Evolutionary conservation across 2,329 filamentous ascomycete species (phyloP).

Genomic region (Colletotrichum lentis): DNA sequence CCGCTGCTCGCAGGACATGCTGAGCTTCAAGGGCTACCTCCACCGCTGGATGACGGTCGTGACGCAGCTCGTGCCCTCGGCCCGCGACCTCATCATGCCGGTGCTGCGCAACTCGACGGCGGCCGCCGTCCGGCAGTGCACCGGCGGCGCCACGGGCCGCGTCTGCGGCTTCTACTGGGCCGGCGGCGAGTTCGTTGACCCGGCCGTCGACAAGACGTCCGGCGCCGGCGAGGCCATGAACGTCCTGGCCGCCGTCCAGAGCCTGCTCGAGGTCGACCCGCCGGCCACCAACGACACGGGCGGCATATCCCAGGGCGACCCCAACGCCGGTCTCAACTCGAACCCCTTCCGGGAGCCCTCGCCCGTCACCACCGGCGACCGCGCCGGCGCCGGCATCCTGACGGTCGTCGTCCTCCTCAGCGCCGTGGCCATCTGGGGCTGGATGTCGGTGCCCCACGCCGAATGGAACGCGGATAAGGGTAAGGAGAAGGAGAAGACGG

Average conservation of each 20-base stretch:
- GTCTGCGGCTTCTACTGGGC: conserved; percentile 73
- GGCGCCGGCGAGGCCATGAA: conserved; percentile 69
- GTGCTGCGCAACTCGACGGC: conserved; percentile 65
- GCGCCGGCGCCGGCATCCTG: conserved; percentile 71
- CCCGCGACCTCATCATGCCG: conserved; percentile 61
- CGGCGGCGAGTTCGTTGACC: conserved; percentile 53
- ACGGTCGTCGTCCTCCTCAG: conserved; percentile 66
- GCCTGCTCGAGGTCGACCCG: conserved; percentile 53
- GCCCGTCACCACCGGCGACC: conserved; percentile 64
- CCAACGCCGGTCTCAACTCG: conserved; percentile 32
- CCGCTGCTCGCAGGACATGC: conserved; percentile 75
- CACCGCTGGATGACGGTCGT: conserved; percentile 70
- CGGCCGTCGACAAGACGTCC: conserved; percentile 60
- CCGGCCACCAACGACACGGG: conserved; percentile 59
- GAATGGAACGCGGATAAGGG: conserved; percentile 30
- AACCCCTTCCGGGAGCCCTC: conserved; percentile 18
- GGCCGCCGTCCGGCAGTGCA: conserved; percentile 69
- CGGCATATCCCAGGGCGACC: conserved; percentile 59
- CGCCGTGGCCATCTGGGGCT: conserved; percentile 61
- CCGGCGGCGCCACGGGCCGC: conserved; percentile 63
- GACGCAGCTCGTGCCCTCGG: conserved; percentile 68
- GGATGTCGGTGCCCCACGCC: conserved; percentile 46
- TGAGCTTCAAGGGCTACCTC: conserved; percentile 75
- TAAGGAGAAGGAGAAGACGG: conserved; percentile 2
- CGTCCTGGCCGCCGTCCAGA: conserved; percentile 62